Evolutionary conservation across 2,329 filamentous ascomycete genomes (phyloP).

Genomic region (Claviceps sp.): DNA sequence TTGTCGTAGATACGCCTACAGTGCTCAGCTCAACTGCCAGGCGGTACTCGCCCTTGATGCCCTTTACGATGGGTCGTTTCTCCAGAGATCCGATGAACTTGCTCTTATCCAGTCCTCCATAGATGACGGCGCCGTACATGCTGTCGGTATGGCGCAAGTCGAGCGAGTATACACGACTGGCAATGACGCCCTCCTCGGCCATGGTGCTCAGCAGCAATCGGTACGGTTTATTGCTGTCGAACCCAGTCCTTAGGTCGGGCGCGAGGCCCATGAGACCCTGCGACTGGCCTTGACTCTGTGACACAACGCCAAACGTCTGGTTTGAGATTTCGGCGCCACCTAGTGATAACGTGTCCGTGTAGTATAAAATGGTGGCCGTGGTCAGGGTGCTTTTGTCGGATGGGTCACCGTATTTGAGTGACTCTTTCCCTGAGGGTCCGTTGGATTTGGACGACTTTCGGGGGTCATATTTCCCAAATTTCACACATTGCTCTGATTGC

Average conservation of each 20-base stretch:
- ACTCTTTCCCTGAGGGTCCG: constrained; percentile 23
- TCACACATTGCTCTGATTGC: constrained; percentile 23
- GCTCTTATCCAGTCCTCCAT: constrained; percentile 38
- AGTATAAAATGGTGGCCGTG: constrained; percentile 29
- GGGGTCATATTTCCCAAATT: constrained; percentile 32
- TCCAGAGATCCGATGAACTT: constrained; percentile 35
- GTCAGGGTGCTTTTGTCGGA: constrained; percentile 22
- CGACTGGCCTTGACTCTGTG: constrained; percentile 30
- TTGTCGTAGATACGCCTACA: constrained; percentile 18
- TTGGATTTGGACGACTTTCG: constrained; percentile 23
- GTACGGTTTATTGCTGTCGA: constrained; percentile 28
- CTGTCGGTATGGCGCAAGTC: constrained; percentile 32
- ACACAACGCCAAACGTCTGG: constrained; percentile 38
- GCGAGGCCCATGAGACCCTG: constrained; percentile 39
- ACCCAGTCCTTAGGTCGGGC: constrained; percentile 26
- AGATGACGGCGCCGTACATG: constrained; percentile 34
- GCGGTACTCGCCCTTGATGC: constrained; percentile 20
- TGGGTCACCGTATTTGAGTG: constrained; percentile 27
- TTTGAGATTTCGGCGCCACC: constrained; percentile 26
- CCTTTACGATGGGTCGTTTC: constrained; percentile 28
- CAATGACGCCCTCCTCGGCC: constrained; percentile 31
- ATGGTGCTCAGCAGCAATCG: constrained; percentile 39
- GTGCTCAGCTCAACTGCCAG: constrained; percentile 21
- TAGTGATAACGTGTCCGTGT: constrained; percentile 31
- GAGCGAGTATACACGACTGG: constrained; percentile 36